A percentile compares a stretch with the other conserved stretches of the same genome.
Conservation (phyloP, 768 basidiomycete genomes). For the Cubamyces sp. region DNA sequence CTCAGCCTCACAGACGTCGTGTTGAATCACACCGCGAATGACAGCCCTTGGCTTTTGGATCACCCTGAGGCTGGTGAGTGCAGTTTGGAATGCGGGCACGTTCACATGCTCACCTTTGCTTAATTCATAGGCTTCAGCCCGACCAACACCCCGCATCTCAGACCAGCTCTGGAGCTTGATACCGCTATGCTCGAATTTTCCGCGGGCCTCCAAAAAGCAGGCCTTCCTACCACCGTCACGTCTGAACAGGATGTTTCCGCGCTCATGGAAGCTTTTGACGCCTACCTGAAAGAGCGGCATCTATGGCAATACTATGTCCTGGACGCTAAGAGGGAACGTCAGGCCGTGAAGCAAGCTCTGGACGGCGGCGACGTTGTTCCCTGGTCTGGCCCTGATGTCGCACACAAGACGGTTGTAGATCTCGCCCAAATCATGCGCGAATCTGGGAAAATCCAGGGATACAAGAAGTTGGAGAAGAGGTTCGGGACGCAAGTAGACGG, state of each 20-base stretch:
- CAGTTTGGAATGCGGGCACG: neutral
- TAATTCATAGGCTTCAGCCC: conserved; percentile 77
- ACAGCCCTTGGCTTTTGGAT: conserved; percentile 87
- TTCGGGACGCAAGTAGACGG: conserved; percentile 70
- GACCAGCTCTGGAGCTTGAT: conserved; percentile 92
- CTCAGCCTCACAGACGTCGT: conserved; percentile 94
- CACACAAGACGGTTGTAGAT: conserved; percentile 61
- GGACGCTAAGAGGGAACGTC: conserved; percentile 68
- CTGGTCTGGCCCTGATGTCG: conserved; percentile 67
- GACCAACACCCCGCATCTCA: conserved; percentile 87
- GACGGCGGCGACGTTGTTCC: conserved; percentile 45
- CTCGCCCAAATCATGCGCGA: conserved; percentile 66
- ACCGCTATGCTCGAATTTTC: conserved; percentile 85
- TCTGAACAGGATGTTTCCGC: conserved; percentile 69
- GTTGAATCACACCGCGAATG: conserved; percentile 95
- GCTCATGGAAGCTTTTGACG: conserved; percentile 66
- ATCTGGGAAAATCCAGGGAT: conserved; percentile 59
- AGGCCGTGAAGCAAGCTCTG: conserved; percentile 59
- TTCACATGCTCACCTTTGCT: neutral
- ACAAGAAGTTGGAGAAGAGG: conserved; percentile 63
- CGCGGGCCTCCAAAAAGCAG: conserved; percentile 58
- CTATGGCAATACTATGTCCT: conserved; percentile 97
- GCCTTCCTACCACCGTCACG: conserved; percentile 71
- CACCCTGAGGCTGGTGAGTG: conserved; percentile 93
- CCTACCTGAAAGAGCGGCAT: conserved; percentile 63